Evolutionary conservation across 306 rosid genomes (phyloP), one percentile per base, ranked within the genome.

Genomic region (Hippophae gyantsensis): DNA sequence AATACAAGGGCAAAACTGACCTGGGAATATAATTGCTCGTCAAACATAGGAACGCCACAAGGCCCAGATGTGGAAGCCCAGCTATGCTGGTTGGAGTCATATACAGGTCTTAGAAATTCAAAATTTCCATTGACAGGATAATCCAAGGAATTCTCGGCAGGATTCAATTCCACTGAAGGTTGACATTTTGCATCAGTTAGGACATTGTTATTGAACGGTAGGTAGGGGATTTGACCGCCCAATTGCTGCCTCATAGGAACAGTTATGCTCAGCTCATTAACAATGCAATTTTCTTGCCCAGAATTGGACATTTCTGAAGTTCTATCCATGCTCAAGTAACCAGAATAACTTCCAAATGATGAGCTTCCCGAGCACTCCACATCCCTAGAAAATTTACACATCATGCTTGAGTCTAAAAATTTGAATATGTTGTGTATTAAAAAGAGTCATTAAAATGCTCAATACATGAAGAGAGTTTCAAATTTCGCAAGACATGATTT

Each of bases 21-120:
- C 78, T 75, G 78, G 41, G 75, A 61, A 65, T 65, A 78, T 57
- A 78, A 64, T 48, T 62, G 73, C 32, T 75, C 79, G 13, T 75
- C 87, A 63, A 75, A 70, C 68, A 82, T 69, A 27, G 81, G 41
- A 69, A 78, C 67, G 5, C 68, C 73, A 76, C 80, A 85, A 66
- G 85, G 84, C 46, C 93, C 88, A 41, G 95, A 78, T 12, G 95
- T 63, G 49, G 95, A 76, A 65, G 82, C 84, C 99, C 99, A 92
- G 50, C 69, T 75, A 64, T 75, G 85, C 43, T 85, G 87, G 49
- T 62, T 70, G 58, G 89, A 43, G 56, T 83, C 90, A 54, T 59
- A 85, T 18, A 61, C 83, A 66, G 71, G 76, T 67, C 78, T 81
- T 43, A 83, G 74, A 64, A 76, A 78, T 75, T 79, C 94, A 66